Evolutionary conservation across 768 basidiomycete species (phyloP).

Genomic region (Hygrocybe punicea): DNA sequence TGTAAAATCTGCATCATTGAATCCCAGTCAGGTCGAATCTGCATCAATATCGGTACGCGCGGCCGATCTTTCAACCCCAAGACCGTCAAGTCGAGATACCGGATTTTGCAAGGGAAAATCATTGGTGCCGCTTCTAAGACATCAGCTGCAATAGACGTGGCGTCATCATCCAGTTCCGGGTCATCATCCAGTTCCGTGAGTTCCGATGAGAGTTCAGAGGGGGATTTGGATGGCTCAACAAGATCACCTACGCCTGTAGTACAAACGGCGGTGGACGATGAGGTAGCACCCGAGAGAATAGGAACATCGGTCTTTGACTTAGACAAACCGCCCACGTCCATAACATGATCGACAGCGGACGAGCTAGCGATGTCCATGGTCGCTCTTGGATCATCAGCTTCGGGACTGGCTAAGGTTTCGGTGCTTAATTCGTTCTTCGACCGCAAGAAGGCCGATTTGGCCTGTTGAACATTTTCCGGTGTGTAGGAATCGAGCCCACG

Average conservation of each 20-base stretch:
- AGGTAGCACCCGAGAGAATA: no score
- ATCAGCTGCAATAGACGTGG: neutral
- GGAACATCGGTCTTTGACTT: neutral
- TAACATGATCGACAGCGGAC: neutral
- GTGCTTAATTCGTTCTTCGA: no score
- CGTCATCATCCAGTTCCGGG: no score
- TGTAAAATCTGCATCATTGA: no score
- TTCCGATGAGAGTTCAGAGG: neutral
- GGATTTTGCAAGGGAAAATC: conserved; percentile 10
- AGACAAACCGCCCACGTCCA: neutral
- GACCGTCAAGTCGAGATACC: conserved; percentile 14
- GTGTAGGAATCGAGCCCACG: no score
- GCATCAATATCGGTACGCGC: neutral
- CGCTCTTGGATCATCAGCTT: neutral
- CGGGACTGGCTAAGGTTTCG: no score
- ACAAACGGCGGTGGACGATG: no score
- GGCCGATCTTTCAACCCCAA: conserved; percentile 1
- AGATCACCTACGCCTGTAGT: neutral
- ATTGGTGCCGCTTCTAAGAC: neutral
- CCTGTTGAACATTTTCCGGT: no score
- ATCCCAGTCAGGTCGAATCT: no score
- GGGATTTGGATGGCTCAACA: neutral
- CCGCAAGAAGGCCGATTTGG: no score
- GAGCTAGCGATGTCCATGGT: neutral
- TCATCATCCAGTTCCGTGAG: neutral